Evolutionary conservation across 768 basidiomycete species (phyloP), one percentile per base, ranked within the genome.

Genomic region (Lenzites betulinus): DNA sequence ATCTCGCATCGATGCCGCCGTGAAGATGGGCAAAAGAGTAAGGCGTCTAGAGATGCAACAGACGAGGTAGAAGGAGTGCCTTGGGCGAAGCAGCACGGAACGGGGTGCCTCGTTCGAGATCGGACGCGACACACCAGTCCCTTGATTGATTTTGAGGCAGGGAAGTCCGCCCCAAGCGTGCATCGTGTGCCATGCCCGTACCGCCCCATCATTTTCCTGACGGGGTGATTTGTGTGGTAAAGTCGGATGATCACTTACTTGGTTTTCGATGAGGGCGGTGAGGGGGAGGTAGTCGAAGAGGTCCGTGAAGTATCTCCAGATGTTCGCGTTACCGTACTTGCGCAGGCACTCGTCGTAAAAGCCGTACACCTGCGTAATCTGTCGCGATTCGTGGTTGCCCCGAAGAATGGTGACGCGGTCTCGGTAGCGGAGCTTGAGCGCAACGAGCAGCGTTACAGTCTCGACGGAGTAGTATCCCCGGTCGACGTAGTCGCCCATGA

Each of bases 401-500:
- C 97, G 89, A 42, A 99, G 82, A 72, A 99, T 96, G 59, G 97
- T 98, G 68, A 98, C 94, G 54, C 96, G 89, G 76, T 98, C 96
- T 64, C 95, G 92, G 78, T 99, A 98, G 70, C 97, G 90, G 65
- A 99, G 81, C 79, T 99, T 99, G 73, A 98, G 83, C 20, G 97
- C 93, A 63, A 99, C 95, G 51, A 99, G 90, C 8, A 98, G 82
- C 13, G 95, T 97, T 67, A 99, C 95, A 1, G 97, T 99, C 78
- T 99, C 97, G 58, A 99, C 96, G 20, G 95, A 97, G 78, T 98
- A 98, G 81, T 98, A 99, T 20, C 96, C 96, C 71, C 95, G 88
- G 79, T 98, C 97, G 69, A 98, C 97, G 73, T 98, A 99, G 81
- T 99, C 97, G 28, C 97, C 97, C 97, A 99, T 99, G 81, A 98